Percentiles rank a stretch among this genome's conserved stretches.
phyloP scores from a whole-genome alignment of 192 early-diverging fungal genomes.

The Rhizoclosmatium globosum region DNA sequence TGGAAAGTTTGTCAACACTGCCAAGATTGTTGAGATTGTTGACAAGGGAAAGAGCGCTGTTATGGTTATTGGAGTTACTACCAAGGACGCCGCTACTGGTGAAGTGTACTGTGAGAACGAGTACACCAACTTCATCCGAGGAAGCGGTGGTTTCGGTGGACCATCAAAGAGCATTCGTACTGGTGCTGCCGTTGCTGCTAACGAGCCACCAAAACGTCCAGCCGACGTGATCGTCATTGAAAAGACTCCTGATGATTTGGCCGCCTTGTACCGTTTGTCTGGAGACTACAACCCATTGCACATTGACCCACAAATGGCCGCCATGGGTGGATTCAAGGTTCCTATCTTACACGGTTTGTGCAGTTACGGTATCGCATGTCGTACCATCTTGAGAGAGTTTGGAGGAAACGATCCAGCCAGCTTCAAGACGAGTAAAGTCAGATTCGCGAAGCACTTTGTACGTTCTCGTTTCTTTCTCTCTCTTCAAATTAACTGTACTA shows the following conservation, averaged over 20 bases:
- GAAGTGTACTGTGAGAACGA: conserved; percentile 86
- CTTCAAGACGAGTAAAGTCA: conserved; percentile 90
- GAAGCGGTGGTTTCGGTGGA: conserved; percentile 85
- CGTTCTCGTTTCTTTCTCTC: conserved; percentile 21
- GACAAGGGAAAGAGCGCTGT: conserved; percentile 97
- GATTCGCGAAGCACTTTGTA: conserved; percentile 40
- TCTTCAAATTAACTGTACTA: conserved; percentile 73
- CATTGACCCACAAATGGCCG: conserved; percentile 94
- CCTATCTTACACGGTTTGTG: conserved; percentile 98
- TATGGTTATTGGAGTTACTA: conserved; percentile 82
- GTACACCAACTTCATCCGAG: conserved; percentile 94
- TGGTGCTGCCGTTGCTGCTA: conserved; percentile 79
- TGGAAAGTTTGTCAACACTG: conserved; percentile 79
- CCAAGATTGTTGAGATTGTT: conserved; percentile 88
- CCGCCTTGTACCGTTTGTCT: conserved; percentile 93
- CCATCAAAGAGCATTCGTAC: conserved; percentile 70
- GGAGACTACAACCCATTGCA: conserved; percentile 99
- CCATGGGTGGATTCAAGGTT: conserved; percentile 93
- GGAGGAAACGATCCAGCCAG: conserved; percentile 71
- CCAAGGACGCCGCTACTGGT: conserved; percentile 72
- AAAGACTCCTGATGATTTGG: conserved; percentile 91
- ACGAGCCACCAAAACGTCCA: conserved; percentile 80
- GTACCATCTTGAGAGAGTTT: conserved; percentile 85
- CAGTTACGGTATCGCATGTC: conserved; percentile 90
- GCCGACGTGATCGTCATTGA: conserved; percentile 86